phyloP scores from a whole-genome alignment of 2,329 filamentous ascomycete species.

The Rachicladosporium sp. region DNA sequence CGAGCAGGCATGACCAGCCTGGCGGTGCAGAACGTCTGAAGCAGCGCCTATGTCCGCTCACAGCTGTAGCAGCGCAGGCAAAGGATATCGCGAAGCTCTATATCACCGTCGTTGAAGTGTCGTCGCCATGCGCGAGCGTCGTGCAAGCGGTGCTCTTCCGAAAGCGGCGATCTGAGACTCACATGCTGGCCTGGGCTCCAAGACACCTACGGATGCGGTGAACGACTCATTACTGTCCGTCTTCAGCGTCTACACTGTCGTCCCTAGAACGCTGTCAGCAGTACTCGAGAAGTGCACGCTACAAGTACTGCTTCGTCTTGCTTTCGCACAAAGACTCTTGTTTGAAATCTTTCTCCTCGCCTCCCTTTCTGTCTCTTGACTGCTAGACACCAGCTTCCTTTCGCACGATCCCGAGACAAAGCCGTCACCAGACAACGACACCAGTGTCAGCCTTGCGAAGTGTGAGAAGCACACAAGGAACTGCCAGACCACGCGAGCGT shows the following conservation, averaged over 20 bases:
- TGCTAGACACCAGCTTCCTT: constrained; percentile 14
- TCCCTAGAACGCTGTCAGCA: constrained; percentile 11
- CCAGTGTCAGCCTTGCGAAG: constrained; percentile 9
- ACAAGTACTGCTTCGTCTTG: constrained; percentile 18
- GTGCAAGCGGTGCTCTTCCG: constrained; percentile 17
- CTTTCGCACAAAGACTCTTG: constrained; percentile 23
- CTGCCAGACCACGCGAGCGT: constrained; percentile 10
- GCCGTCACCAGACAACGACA: constrained; percentile 16
- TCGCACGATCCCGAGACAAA: constrained; percentile 20
- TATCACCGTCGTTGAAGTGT: constrained; percentile 7
- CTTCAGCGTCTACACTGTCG: constrained; percentile 14
- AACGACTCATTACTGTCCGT: constrained; percentile 12
- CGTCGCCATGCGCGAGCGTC: constrained; percentile 2
- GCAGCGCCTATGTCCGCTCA: constrained; percentile 13
- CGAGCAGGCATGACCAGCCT: constrained; percentile 16
- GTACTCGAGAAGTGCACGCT: constrained; percentile 9
- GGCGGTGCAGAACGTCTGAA: constrained; percentile 16
- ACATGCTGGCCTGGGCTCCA: constrained; percentile 16
- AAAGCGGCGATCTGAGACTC: constrained; percentile 21
- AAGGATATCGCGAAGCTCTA: constrained; percentile 8
- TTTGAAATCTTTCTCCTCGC: constrained; percentile 16
- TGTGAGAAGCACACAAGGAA: constrained; percentile 15
- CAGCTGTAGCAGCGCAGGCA: constrained; percentile 13
- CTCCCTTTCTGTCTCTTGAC: constrained; percentile 19
- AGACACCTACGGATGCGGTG: constrained; percentile 23